These are phyloP conservation scores for Penicillium sp. DNA, from an alignment of 2,329 filamentous ascomycete species.

Conservation along the genomic window DNA sequence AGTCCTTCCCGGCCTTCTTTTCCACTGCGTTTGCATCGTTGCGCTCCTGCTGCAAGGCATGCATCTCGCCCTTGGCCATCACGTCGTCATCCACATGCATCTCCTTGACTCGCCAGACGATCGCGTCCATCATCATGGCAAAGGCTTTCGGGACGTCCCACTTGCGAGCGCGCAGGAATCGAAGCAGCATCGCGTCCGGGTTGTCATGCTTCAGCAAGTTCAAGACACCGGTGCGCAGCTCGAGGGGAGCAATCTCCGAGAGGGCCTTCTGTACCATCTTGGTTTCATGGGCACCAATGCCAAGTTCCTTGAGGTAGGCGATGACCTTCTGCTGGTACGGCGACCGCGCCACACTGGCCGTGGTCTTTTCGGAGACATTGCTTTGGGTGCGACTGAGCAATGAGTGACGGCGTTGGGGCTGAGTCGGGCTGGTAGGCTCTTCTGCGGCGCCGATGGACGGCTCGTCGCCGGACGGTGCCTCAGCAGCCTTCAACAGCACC, in stretches of 20 bases:
- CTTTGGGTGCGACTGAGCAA: constrained; percentile 41
- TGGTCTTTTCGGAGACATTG: constrained; percentile 67
- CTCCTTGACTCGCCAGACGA: constrained; percentile 81
- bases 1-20: constrained; percentile 71
- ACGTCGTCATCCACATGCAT: constrained; percentile 87
- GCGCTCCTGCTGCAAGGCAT: constrained; percentile 60
- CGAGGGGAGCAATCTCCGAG: constrained; percentile 70
- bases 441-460: constrained; percentile 51
- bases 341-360: constrained; percentile 58
- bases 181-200: constrained; percentile 77
- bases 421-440: constrained; percentile 31
- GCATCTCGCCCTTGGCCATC: constrained; percentile 71
- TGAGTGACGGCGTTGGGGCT: constrained; percentile 40
- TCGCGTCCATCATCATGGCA: constrained; percentile 86
- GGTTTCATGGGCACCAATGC: constrained; percentile 50
- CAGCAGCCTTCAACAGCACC: constrained; percentile 71
- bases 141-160: constrained; percentile 92
- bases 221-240: constrained; percentile 66
- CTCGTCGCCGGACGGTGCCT: constrained; percentile 54
- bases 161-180: constrained; percentile 81
- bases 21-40: constrained; percentile 58
- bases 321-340: constrained; percentile 26
- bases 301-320: constrained; percentile 22
- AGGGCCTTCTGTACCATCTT: constrained; percentile 81
- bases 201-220: constrained; percentile 77